Evolutionary conservation across 2,329 filamentous ascomycete genomes (phyloP).

Genomic region (Penicillium sp.): DNA sequence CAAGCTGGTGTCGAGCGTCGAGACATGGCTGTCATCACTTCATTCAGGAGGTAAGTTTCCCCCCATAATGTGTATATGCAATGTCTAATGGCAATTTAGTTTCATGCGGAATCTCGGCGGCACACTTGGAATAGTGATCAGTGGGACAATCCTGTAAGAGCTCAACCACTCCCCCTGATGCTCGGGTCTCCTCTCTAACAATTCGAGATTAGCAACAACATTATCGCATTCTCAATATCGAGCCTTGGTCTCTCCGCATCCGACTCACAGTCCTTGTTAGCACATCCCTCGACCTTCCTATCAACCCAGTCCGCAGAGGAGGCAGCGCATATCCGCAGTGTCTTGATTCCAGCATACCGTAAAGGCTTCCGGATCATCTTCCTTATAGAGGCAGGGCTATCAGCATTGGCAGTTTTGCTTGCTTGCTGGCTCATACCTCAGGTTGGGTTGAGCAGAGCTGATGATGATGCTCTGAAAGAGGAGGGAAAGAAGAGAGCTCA

Average conservation of each 20-base stretch:
- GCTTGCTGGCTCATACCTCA: conserved; percentile 41
- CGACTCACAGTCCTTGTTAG: conserved; percentile 28
- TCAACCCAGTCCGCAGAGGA: conserved; percentile 25
- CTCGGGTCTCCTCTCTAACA: background rate
- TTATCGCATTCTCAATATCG: conserved; percentile 27
- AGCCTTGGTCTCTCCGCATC: conserved; percentile 22
- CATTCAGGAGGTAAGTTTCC: conserved; percentile 33
- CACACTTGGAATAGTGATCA: conserved; percentile 42
- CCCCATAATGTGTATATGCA: background rate
- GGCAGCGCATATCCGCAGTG: conserved; percentile 25
- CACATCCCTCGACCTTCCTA: conserved; percentile 32
- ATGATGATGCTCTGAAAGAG: conserved; percentile 33
- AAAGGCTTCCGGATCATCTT: conserved; percentile 44
- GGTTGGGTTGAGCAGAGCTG: conserved; percentile 26
- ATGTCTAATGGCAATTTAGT: conserved; percentile 21
- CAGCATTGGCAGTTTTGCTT: conserved; percentile 36
- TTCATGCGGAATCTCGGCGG: conserved; percentile 46
- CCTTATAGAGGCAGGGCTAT: conserved; percentile 37
- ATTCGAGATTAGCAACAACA: conserved; percentile 29
- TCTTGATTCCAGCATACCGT: conserved; percentile 38
- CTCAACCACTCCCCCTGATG: background rate
- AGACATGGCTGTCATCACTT: conserved; percentile 45
- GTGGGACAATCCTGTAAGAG: conserved; percentile 44
- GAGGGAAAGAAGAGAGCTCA: conserved; percentile 26
- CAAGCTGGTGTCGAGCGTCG: conserved; percentile 41